These are phyloP conservation scores for Pythium chondricola DNA, from an alignment of 352 stramenopile species.

Conservation along the genomic window DNA sequence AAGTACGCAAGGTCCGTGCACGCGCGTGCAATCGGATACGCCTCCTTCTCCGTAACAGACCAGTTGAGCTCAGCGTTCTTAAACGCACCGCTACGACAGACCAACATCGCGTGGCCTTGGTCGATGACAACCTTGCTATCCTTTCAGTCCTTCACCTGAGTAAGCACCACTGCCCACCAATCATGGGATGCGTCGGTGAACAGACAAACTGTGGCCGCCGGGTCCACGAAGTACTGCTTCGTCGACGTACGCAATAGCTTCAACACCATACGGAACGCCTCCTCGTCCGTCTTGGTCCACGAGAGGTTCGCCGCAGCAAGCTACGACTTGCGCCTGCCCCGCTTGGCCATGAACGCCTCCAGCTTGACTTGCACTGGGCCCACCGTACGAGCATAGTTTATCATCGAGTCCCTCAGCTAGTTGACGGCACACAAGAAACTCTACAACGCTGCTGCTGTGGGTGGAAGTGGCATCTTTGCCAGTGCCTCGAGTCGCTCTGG, in stretches of 20 bases:
- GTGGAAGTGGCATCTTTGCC: constrained; percentile 3
- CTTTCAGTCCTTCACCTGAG: neutral
- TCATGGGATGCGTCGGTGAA: neutral
- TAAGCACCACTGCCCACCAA: too few relatives aligned
- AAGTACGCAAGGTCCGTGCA: constrained; percentile 10
- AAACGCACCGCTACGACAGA: too few relatives aligned
- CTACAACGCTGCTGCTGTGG: constrained; percentile 7
- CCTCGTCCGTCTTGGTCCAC: neutral
- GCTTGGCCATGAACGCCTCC: neutral
- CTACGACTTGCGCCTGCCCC: neutral
- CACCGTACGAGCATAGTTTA: neutral
- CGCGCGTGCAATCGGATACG: constrained; percentile 5
- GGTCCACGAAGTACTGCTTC: too few relatives aligned
- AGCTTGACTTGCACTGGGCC: constrained; percentile 1
- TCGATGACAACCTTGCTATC: too few relatives aligned
- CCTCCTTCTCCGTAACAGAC: constrained; percentile 22
- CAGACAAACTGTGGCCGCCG: too few relatives aligned
- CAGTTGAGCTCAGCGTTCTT: constrained; percentile 13
- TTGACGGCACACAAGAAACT: constrained; percentile 12
- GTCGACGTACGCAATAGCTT: too few relatives aligned
- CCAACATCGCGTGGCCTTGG: too few relatives aligned
- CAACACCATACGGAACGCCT: too few relatives aligned
- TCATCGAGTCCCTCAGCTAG: constrained; percentile 11
- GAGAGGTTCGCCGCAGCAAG: neutral
- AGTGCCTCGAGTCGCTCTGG: neutral